Conservation (phyloP, 306 rosid genomes). For the Argentina anserina region DNA sequence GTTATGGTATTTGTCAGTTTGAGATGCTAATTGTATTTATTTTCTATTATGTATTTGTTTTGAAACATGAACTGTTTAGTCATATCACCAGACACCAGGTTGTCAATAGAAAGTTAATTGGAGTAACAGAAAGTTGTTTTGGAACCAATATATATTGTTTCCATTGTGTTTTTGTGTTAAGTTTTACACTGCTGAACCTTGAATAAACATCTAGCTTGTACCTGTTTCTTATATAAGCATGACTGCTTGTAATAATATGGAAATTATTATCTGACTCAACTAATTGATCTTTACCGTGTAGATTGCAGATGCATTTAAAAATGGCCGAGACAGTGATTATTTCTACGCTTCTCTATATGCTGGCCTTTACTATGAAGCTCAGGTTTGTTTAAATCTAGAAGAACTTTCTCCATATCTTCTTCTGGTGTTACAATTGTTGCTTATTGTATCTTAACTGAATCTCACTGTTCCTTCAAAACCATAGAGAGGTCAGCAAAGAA, state of each 20-base stretch:
- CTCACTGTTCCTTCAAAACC: neutral
- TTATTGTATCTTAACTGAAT: neutral
- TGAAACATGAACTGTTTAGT: neutral
- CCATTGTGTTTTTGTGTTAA: neutral
- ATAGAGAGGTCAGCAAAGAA: neutral
- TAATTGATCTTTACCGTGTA: conserved; percentile 34
- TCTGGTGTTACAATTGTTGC: neutral
- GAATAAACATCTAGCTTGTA: neutral
- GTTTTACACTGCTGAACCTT: neutral
- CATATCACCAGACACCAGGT: neutral
- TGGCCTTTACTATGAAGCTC: conserved; percentile 77
- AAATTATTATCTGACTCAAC: conserved; percentile 27
- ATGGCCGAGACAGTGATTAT: conserved; percentile 51
- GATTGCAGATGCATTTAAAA: conserved; percentile 78
- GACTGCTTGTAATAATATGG: neutral
- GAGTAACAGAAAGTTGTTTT: neutral
- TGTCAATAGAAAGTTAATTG: neutral
- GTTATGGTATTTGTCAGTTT: neutral
- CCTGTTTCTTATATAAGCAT: neutral
- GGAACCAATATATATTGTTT: neutral
- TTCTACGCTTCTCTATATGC: conserved; percentile 82
- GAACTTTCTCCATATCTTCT: conserved; percentile 5
- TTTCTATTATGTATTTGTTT: neutral
- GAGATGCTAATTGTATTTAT: neutral
- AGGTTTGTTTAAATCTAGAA: conserved; percentile 48